Percentiles rank a stretch among this genome's conserved stretches.
Evolutionary conservation across 1,284 basidiomycete genomes (phyloP).

Genomic region (Grifola frondosa): DNA sequence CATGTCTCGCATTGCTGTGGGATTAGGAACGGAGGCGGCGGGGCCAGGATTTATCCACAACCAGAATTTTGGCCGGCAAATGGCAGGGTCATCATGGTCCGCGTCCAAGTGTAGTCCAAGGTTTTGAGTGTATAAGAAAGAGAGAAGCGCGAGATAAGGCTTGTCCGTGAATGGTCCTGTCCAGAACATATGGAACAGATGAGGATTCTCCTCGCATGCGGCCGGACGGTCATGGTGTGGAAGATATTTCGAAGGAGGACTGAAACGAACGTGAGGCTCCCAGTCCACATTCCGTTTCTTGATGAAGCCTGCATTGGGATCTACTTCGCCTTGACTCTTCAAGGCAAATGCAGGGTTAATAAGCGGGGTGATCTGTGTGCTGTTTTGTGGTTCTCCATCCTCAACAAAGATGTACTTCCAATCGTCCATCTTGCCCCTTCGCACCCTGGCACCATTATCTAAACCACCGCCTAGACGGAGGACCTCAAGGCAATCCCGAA

Average conservation of each 20-base stretch:
- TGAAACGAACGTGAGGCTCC: conserved; percentile 41
- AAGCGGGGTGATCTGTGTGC: conserved; percentile 27
- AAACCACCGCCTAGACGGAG: conserved; percentile 68
- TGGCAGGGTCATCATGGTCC: conserved; percentile 33
- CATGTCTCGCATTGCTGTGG: conserved; percentile 58
- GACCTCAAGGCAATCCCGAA: conserved; percentile 77
- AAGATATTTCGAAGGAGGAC: conserved; percentile 37
- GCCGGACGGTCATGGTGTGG: conserved; percentile 39
- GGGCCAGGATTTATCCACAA: conserved; percentile 74
- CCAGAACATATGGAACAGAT: conserved; percentile 83
- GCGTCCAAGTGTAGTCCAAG: conserved; percentile 54
- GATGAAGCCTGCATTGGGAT: conserved; percentile 17
- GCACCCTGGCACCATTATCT: conserved; percentile 58
- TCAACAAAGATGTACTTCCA: conserved; percentile 74
- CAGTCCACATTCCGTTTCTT: conserved; percentile 36
- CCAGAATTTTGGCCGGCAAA: conserved; percentile 75
- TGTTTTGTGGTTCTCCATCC: conserved; percentile 44
- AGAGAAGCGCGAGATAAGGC: conserved; percentile 72
- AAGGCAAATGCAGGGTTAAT: conserved; percentile 18
- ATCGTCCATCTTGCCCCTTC: conserved; percentile 57
- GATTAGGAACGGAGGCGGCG: conserved; percentile 56
- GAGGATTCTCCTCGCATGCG: conserved; percentile 64
- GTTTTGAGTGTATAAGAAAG: conserved; percentile 77
- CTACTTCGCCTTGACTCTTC: conserved; percentile 19
- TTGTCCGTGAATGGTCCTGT: conserved; percentile 79